phyloP scores from a whole-genome alignment of 1,284 basidiomycete species.

The Apiotrichum mycotoxinovorans region DNA sequence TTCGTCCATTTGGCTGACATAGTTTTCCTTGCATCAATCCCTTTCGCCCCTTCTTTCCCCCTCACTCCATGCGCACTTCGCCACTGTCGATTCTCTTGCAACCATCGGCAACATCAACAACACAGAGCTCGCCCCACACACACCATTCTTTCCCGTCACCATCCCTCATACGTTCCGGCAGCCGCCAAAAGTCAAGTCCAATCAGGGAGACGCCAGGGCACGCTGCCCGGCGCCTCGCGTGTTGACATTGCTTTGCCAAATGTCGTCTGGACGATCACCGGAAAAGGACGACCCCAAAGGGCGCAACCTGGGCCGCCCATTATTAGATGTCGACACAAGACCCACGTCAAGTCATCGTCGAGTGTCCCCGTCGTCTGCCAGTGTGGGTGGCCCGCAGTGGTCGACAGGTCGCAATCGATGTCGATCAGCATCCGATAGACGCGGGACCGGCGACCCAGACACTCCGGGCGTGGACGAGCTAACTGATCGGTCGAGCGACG shows the following conservation, averaged over 20 bases:
- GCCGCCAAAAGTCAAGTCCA: neutral
- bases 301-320: neutral
- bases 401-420: neutral
- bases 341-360: neutral
- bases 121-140: no score
- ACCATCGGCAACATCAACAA: no score
- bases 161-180: neutral
- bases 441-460: neutral
- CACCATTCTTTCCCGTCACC: neutral
- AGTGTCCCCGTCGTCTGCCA: neutral
- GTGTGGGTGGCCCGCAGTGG: neutral
- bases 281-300: neutral
- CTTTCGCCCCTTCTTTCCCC: no score
- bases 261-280: neutral
- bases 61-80: no score
- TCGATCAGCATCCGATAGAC: neutral
- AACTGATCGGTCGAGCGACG: slow-evolving; percentile 12
- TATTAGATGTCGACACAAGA: neutral
- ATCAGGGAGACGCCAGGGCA: neutral
- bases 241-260: neutral
- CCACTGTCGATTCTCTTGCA: no score
- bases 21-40: no score
- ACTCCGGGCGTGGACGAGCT: slow-evolving; percentile 8
- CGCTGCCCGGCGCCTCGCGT: slow-evolving; percentile 1
- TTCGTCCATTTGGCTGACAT: no score